phyloP scores from a whole-genome alignment of 2,329 filamentous ascomycete genomes.

The Penicillium corylophilum region DNA sequence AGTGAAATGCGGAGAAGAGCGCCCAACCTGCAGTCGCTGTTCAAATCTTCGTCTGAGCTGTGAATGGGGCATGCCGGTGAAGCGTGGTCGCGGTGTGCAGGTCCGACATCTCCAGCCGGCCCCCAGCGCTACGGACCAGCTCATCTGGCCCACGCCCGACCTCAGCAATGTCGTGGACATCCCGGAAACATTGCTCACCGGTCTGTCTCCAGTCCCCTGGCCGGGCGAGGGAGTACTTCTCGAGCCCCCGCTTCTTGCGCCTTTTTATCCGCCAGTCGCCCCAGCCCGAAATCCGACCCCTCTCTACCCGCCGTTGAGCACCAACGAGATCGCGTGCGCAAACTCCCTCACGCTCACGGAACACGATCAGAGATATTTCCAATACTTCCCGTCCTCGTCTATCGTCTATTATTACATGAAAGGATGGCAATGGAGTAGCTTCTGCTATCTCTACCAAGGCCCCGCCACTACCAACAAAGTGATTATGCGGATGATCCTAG shows the following conservation, averaged over 20 bases:
- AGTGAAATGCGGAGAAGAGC: constrained; percentile 38
- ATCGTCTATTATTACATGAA: constrained; percentile 40
- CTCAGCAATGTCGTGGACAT: constrained; percentile 8
- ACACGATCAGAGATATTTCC: constrained; percentile 36
- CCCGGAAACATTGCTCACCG: constrained; percentile 10
- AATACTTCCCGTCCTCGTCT: constrained; percentile 36
- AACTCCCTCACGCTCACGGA: constrained; percentile 36
- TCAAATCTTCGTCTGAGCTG: constrained; percentile 30
- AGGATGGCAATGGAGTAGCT: constrained; percentile 38
- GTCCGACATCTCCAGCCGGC: constrained; percentile 30
- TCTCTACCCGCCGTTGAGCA: constrained; percentile 26
- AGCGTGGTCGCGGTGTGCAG: constrained; percentile 24
- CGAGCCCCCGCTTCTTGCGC: constrained; percentile 9
- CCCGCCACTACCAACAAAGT: constrained; percentile 36
- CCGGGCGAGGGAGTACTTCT: constrained; percentile 12
- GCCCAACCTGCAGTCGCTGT: constrained; percentile 36
- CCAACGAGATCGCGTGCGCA: constrained; percentile 25
- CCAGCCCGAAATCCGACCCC: constrained; percentile 18
- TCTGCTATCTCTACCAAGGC: constrained; percentile 38
- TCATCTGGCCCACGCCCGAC: constrained; percentile 5
- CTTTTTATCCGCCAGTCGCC: constrained; percentile 17
- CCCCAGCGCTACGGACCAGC: constrained; percentile 10
- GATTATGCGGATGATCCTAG: constrained; percentile 44
- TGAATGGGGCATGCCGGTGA: constrained; percentile 36
- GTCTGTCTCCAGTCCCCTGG: constrained; percentile 21